These are phyloP conservation scores for Herpetospermum pedunculosum DNA, from an alignment of 306 rosid species.

Conservation along the genomic window DNA sequence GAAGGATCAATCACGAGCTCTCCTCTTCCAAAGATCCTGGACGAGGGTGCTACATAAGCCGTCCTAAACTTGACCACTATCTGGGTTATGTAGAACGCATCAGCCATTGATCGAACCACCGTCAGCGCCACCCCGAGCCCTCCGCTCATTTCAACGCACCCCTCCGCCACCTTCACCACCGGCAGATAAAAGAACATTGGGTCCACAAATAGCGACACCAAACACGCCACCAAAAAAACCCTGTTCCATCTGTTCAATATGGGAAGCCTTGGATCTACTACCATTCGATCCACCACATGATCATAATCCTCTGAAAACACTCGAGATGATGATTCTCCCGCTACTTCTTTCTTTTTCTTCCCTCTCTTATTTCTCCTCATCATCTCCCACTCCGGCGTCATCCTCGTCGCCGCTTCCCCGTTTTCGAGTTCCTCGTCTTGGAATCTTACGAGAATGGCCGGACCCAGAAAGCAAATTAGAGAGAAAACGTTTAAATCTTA, in stretches of 20 bases:
- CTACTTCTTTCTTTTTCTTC: background rate
- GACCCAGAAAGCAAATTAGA: background rate
- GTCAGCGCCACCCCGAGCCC: background rate
- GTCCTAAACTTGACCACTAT: background rate
- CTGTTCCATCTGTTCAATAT: slow-evolving; percentile 2
- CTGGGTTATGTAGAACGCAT: background rate
- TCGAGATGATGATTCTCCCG: background rate
- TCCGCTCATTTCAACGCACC: background rate
- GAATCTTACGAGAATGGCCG: background rate
- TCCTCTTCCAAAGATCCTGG: background rate
- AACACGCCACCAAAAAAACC: background rate
- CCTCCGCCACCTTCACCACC: background rate
- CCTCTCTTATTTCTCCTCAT: no score
- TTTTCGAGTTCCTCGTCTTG: background rate
- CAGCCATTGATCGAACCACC: background rate
- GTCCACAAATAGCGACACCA: background rate
- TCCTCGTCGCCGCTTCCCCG: background rate
- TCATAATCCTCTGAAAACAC: background rate
- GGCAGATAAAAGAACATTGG: background rate
- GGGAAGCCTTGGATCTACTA: background rate
- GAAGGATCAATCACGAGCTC: slow-evolving; percentile 22
- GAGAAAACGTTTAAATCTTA: no score
- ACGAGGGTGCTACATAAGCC: slow-evolving; percentile 1
- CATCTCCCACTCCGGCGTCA: no score
- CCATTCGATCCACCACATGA: background rate